Evolutionary conservation across 345 rosid genomes (phyloP), one percentile per base, ranked within the genome.

Genomic region (Citrus sp.): DNA sequence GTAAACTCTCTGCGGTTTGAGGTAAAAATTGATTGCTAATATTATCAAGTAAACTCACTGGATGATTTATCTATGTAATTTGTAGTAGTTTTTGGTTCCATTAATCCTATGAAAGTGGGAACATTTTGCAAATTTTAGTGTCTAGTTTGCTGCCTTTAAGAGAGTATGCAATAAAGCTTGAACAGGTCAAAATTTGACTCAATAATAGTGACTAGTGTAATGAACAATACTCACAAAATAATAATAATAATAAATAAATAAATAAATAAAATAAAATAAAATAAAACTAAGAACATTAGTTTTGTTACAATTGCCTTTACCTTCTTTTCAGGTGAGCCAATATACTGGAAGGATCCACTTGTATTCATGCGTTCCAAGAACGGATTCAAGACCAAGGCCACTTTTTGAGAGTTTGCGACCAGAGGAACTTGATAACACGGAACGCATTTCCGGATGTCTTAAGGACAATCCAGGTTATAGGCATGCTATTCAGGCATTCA

Each of bases 331-430:
- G 99, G 97, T 93, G 80, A 95, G 98, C 84, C 90, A 85, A 82
- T 90, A 93, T 81, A 91, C 99, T 49, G 96, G 93, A 81, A 90
- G 99, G 88, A 88, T 95, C 78, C 98, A 95, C 81, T 83, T 95
- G 69, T 93, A 92, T 85, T 88, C 90, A 63, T 93, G 99, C 86
- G 81, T 80, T 75, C 88, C 78, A 6, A 97, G 96, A 61, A 77
- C 79, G 75, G 97, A 93, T 79, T 84, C 88, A 78, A 88, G 98
- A 84, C 99, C 97, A 69, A 84, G 80, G 78, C 97, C 99, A 58
- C 87, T 87, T 58, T 93, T 85, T 84, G 87, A 88, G 84, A 95
- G 84, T 87, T 92, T 95, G 66, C 92, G 90, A 42, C 96, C 86
- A 2, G 99, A 95, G 80, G 99, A 95, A 75, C 80, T 93, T 67